Base-by-base conservation (phyloP, 306 rosid genomes). In the Carpinus fangiana region DNA sequence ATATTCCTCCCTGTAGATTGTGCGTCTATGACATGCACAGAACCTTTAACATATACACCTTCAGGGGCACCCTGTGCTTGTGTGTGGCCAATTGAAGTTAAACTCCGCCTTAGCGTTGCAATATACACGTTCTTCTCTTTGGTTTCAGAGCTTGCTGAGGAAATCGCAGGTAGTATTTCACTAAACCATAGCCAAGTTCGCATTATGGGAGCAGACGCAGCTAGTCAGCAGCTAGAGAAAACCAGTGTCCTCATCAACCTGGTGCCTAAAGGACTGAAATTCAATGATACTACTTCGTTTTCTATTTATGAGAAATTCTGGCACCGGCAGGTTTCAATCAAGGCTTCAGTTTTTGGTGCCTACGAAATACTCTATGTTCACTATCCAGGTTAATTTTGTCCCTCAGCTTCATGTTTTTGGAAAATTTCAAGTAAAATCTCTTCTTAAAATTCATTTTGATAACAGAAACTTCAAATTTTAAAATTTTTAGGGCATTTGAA, bases 181-280 rank as follows among this genome's bases (percentile, higher is more conserved):
- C 89, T 95, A 74, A 91, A 92, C 84, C 90, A 78, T 78, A 87
- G 85, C 81, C 99, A 95, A 87, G 99, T 95, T 81, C 97, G 97
- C 59, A 88, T 95, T 26, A 87, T 90, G 88, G 99, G 93, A 82
- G 99, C 99, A 3, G 90, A 95, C 80, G 98, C 93, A 56, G 84
- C 92, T 66, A 84, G 53, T 77, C 96, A 89, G 83, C 93, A 89
- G 89, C 78, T 89, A 16, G 97, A 91, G 76, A 84, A 90, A 83
- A 93, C 97, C 78, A 77, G 81, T 52, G 97, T 93, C 75, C 84
- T 93, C 59, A 80, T 95, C 73, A 84, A 93, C 86, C 87, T 95
- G 81, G 93, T 95, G 41, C 99, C 99, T 12, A 87, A 55, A 77
- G 90, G 95, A 76, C 52, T 77, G 41, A 87, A 72, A 66, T 95